Base-by-base conservation (phyloP, 768 basidiomycete species). In the Collybia nuda region DNA sequence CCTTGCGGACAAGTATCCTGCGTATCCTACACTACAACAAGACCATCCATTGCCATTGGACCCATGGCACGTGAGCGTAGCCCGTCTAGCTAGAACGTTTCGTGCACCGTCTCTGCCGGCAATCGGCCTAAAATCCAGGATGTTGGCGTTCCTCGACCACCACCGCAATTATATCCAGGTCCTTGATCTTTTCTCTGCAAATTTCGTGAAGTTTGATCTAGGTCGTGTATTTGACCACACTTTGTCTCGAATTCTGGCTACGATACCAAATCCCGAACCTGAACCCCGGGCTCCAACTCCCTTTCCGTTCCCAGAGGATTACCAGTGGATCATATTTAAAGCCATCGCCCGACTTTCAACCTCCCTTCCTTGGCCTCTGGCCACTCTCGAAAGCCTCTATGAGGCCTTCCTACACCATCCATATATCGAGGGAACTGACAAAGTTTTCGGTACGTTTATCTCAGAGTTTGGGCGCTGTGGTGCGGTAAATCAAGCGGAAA, bases 251-350 rank as follows among this genome's bases (percentile, higher is more conserved):
- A 41, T 57, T 18, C 35, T 42, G 5, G 5, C 17, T 18, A 11
- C 28, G 2, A 22, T 48, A n/a, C 32, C 8, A 4, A 14, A 42
- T 28, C 19, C 14, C 6, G 18, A 14, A 6, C 35, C 26, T n/a
- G 19, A 37, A 6, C n/a, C 32, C 8, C 14, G 14, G 8, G 5
- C n/a, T 12, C 14, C 39, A 5, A 22, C 12, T 18, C 40, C 39
- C 4, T 3, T n/a, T 12, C 44, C 49, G 26, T 32, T 32, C 4
- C 2, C 18, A 7, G 40, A 47, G 19, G 40, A 44, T 15, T 23
- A 53, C 35, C 52, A 41, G 32, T 56, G 59, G 54, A 40, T 54
- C n/a, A 37, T 56, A 12, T 41, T 54, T 5, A 52, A 52, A 29
- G 17, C 59, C 14, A 52, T 61, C 47, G 46, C 58, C 17, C 40